phyloP scores from a whole-genome alignment of 805 yeast species.

The Candida patagonica region DNA sequence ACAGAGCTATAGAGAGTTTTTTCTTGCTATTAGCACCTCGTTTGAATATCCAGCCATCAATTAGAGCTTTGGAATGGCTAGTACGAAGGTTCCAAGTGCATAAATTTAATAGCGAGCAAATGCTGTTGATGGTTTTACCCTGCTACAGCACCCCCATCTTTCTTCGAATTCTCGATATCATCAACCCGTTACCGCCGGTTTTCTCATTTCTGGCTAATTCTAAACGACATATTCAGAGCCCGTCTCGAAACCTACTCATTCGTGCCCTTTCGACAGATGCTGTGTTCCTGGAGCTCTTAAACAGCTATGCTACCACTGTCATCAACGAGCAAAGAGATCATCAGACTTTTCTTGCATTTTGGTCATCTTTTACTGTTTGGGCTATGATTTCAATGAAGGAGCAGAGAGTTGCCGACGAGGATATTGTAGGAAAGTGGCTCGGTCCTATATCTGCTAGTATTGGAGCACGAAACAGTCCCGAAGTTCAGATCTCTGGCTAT shows the following conservation, averaged over 20 bases:
- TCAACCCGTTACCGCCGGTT: slow-evolving; percentile 62
- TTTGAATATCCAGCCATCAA: slow-evolving; percentile 63
- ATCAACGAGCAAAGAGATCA: slow-evolving; percentile 49
- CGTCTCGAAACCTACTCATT: slow-evolving; percentile 59
- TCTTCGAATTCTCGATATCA: slow-evolving; percentile 62
- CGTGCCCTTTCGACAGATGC: slow-evolving; percentile 61
- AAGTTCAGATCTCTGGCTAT: slow-evolving; percentile 74
- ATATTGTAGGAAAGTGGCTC: slow-evolving; percentile 28
- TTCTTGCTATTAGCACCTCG: slow-evolving; percentile 66
- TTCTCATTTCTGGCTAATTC: slow-evolving; percentile 64
- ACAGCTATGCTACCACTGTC: slow-evolving; percentile 42
- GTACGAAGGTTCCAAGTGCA: slow-evolving; percentile 83
- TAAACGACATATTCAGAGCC: slow-evolving; percentile 53
- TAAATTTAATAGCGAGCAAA: slow-evolving; percentile 62
- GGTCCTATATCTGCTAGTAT: slow-evolving; percentile 28
- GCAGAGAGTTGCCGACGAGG: slow-evolving; percentile 25
- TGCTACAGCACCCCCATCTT: slow-evolving; percentile 69
- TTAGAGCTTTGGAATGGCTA: slow-evolving; percentile 89
- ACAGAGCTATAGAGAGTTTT: slow-evolving; percentile 66
- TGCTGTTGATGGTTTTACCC: slow-evolving; percentile 70
- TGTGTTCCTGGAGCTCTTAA: slow-evolving; percentile 58
- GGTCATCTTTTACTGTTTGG: slow-evolving; percentile 61
- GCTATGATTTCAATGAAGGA: slow-evolving; percentile 56
- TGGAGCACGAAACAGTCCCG: slow-evolving; percentile 28
- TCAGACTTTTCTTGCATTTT: slow-evolving; percentile 67